These are phyloP conservation scores for Neurospora terricola DNA, from an alignment of 495 filamentous ascomycete genomes.

Conservation along the genomic window DNA sequence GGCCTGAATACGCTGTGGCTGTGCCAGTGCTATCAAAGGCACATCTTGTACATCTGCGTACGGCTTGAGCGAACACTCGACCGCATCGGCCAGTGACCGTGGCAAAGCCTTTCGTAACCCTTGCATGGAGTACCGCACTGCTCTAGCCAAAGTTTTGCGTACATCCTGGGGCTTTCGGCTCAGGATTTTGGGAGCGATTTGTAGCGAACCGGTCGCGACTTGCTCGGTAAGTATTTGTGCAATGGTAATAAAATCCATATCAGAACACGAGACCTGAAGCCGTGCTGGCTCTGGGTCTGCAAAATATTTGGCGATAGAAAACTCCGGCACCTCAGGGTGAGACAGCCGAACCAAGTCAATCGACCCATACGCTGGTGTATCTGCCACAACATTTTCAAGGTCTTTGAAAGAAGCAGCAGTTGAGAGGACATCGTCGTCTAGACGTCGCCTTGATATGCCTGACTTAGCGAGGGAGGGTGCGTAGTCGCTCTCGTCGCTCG, in stretches of 20 bases:
- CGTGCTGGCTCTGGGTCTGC: slow-evolving; percentile 37
- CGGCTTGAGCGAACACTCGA: slow-evolving; percentile 32
- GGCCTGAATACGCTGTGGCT: slow-evolving; percentile 35
- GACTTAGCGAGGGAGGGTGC: slow-evolving; percentile 34
- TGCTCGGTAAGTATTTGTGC: slow-evolving; percentile 57
- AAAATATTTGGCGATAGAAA: slow-evolving; percentile 39
- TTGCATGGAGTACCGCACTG: slow-evolving; percentile 30
- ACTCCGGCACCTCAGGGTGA: slow-evolving; percentile 28
- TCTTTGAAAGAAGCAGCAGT: slow-evolving; percentile 41
- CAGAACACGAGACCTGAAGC: slow-evolving; percentile 29
- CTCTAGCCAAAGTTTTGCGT: slow-evolving; percentile 26
- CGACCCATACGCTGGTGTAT: slow-evolving; percentile 25
- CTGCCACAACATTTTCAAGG: slow-evolving; percentile 25
- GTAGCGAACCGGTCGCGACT: slow-evolving; percentile 35
- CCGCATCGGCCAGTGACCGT: slow-evolving; percentile 24
- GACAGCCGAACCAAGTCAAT: slow-evolving; percentile 31
- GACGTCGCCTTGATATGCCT: slow-evolving; percentile 22
- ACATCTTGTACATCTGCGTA: slow-evolving; percentile 45
- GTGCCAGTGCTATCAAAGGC: slow-evolving; percentile 30
- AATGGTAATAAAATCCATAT: slow-evolving; percentile 44
- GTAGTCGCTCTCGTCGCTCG: slow-evolving; percentile 35
- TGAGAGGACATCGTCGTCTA: slow-evolving; percentile 37
- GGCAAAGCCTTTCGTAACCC: slow-evolving; percentile 30
- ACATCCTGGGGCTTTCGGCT: slow-evolving; percentile 6
- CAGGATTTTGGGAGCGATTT: slow-evolving; percentile 4